These are phyloP conservation scores for Rhododendron mucronatum DNA, from an alignment of 148 eudicot species.

Conservation along the genomic window DNA sequence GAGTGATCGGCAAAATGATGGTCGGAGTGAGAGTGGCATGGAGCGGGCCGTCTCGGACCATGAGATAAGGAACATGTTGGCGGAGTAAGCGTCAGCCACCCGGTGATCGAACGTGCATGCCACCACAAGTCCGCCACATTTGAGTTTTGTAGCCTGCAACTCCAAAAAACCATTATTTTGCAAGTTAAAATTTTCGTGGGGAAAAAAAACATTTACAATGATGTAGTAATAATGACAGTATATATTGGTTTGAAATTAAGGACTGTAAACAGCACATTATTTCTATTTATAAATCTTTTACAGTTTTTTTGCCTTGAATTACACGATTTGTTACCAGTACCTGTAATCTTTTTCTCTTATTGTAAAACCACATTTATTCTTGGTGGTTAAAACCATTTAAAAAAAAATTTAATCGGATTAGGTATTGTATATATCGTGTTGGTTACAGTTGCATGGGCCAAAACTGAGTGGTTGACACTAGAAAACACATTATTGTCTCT, in stretches of 20 bases:
- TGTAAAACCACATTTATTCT: too few species aligned
- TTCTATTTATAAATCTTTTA: too few species aligned
- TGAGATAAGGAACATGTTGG: conserved; percentile 68
- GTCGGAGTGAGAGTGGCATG: conserved; percentile 23
- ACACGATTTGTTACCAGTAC: background rate
- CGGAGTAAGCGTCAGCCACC: conserved; percentile 68
- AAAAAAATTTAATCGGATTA: background rate
- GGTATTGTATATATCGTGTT: background rate
- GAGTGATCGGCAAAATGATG: conserved; percentile 47
- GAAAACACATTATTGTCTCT: background rate
- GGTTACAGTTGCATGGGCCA: background rate
- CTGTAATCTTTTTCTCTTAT: too few species aligned
- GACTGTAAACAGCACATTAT: too few species aligned
- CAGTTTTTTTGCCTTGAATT: background rate
- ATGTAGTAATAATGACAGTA: too few species aligned
- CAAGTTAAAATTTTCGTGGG: background rate
- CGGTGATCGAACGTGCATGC: conserved; percentile 71
- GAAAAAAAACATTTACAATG: background rate
- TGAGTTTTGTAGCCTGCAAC: conserved; percentile 49
- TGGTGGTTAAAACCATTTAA: too few species aligned
- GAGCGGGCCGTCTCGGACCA: conserved; percentile 59
- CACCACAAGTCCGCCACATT: conserved; percentile 58
- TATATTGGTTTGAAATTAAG: too few species aligned
- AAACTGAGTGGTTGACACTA: background rate
- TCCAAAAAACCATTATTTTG: background rate